Evolutionary conservation across 1,284 basidiomycete species (phyloP).

Genomic region (Prillingera fragicola): DNA sequence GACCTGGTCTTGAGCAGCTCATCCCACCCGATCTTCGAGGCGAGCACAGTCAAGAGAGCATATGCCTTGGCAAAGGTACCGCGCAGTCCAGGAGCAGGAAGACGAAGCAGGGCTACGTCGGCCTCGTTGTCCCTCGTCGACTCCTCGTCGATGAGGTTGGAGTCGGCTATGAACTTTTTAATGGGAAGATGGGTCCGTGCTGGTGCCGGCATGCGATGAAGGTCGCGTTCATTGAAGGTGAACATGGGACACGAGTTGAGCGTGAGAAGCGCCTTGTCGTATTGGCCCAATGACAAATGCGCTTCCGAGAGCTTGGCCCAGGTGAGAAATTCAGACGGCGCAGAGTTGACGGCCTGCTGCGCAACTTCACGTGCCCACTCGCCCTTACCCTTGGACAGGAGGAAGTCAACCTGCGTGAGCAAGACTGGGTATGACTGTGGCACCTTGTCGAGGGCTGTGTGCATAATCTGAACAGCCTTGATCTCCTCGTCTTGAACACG

Average conservation of each 20-base stretch:
- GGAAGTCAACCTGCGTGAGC: conserved; percentile 89
- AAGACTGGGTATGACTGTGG: conserved; percentile 91
- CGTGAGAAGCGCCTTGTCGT: conserved; percentile 79
- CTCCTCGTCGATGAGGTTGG: conserved; percentile 55
- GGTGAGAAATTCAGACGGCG: conserved; percentile 94
- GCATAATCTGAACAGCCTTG: conserved; percentile 93
- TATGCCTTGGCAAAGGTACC: conserved; percentile 97
- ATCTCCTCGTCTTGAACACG: conserved; percentile 79
- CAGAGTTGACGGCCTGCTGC: conserved; percentile 91
- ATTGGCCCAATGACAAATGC: conserved; percentile 85
- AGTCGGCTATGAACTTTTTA: conserved; percentile 75
- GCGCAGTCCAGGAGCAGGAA: conserved; percentile 87
- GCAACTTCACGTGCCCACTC: conserved; percentile 93
- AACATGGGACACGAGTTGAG: conserved; percentile 99
- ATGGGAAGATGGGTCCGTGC: conserved; percentile 80
- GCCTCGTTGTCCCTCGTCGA: conserved; percentile 78
- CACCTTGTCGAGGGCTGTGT: conserved; percentile 71
- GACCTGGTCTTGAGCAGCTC: conserved; percentile 92
- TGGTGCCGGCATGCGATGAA: conserved; percentile 79
- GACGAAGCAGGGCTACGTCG: conserved; percentile 82
- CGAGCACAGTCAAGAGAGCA: conserved; percentile 77
- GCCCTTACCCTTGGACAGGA: conserved; percentile 67
- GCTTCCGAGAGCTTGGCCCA: conserved; percentile 97
- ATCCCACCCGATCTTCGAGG: conserved; percentile 95
- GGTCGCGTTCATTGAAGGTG: conserved; percentile 94